Base-by-base conservation (phyloP, 108 stramenopile genomes). In the Skeletonema costatum region DNA sequence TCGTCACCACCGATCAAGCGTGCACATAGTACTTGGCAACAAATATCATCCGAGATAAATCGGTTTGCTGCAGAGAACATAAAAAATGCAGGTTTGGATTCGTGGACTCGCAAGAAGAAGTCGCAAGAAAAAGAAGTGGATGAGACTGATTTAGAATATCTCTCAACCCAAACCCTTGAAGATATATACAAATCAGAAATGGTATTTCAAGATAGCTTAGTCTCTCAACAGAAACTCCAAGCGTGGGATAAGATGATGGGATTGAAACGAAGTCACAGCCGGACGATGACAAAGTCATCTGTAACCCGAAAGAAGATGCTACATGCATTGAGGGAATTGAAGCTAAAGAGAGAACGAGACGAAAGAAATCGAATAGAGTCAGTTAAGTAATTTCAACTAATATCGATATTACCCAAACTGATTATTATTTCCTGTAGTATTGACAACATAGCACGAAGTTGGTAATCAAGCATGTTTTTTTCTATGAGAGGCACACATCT, bases 191-290 rank as follows among this genome's bases (percentile, higher is more conserved):
- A 25, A 29, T 0, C 25, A 9, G 53, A 56, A 25, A 25, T 10
- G 21, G 25, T 56, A 56, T 25, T 56, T 25, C 53, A 29, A 29
- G 53, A 56, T n/a, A 56, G 53, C 25, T 29, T 56, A 11, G 17
- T n/a, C 0, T 25, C 53, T 16, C 53, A 56, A 29, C 53, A 56
- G 53, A 56, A 56, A 56, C 53, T 56, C 4, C 53, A 56, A 56
- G 53, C 53, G 2, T 56, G 53, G 53, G 53, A 56, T 56, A 56
- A 56, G 25, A 56, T 25, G 53, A 56, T 56, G 53, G 53, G 53
- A 21, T 25, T 56, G 53, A 56, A 56, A 56, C 53, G 53, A 4
- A n/a, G 53, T 8, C 53, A 56, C 9, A 56, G 53, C 1, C 19
- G 53, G 9, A 29, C 53, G 53, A 56, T 56, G 53, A 56, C 53